A percentile compares a stretch with the other conserved stretches of the same genome.
These are phyloP conservation scores for Citrus australasica DNA, from an alignment of 345 rosid genomes.

Conservation along the genomic window DNA sequence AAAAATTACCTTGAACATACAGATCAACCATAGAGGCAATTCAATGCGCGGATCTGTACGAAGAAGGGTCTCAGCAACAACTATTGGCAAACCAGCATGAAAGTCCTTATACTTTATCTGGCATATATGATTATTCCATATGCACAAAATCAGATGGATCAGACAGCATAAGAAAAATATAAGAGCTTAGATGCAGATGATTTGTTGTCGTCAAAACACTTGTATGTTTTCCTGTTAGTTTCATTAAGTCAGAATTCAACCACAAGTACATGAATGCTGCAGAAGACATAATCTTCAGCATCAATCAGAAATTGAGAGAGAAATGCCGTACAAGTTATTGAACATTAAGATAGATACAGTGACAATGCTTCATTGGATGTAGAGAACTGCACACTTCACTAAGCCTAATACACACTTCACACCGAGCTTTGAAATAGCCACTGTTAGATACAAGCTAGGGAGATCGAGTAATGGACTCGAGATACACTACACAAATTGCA, in stretches of 20 bases:
- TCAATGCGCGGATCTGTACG: constrained; percentile 75
- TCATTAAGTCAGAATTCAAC: background rate
- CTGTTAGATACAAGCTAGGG: background rate
- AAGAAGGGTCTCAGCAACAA: constrained; percentile 92
- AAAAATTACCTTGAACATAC: constrained; percentile 83
- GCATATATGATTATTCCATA: constrained; percentile 17
- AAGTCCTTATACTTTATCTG: constrained; percentile 71
- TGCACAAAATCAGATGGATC: background rate
- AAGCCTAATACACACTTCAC: too few species aligned
- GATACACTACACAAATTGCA: background rate
- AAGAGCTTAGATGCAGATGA: background rate
- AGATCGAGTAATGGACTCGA: background rate
- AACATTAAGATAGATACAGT: background rate
- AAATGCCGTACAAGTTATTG: background rate
- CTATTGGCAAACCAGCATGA: constrained; percentile 76
- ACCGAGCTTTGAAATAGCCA: background rate
- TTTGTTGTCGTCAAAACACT: background rate
- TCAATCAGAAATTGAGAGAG: background rate
- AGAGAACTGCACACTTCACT: too few species aligned
- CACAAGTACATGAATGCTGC: background rate
- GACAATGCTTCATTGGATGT: background rate
- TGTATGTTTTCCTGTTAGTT: background rate
- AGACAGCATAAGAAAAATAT: background rate
- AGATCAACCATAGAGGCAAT: constrained; percentile 92
- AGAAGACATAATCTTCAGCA: background rate